Base-by-base conservation (phyloP, 495 filamentous ascomycete species). In the Aspergillus funiculosus region DNA sequence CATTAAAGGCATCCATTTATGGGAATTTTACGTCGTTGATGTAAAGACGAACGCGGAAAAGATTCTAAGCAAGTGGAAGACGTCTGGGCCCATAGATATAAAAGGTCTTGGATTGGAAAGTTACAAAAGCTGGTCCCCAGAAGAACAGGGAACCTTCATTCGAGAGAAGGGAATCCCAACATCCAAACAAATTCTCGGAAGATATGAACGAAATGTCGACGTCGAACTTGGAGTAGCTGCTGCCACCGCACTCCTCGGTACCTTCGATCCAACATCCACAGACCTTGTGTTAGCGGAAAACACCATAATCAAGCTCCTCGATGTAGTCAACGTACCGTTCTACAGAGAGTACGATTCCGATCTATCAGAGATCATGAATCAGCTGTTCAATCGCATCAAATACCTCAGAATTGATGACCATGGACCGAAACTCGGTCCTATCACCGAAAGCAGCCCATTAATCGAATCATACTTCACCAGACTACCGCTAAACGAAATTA, bases 401-500 rank as follows among this genome's bases (percentile, higher is more conserved):
- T 99, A 97, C 66, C 71, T 88, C 45, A 81, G 94, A 35, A 65
- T 99, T 14, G 94, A 96, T 51, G 87, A 87, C 0, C 77, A 97
- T 59, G 94, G 94, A 2, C 94, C 94, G 3, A 94, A 87, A 60
- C 65, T 84, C 50, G 94, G 94, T 1, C 77, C 82, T 9, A 85
- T 99, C 58, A 82, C 77, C 45, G 65, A 78, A 17, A 64, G 83
- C 19, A 87, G 76, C 51, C 87, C 92, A 28, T 69, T 99, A n/a
- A 86, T 95, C 46, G 94, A 99, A 66, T 73, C 87, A 0, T 97
- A 97, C 68, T 99, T 99, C 67, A 95, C 91, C 4, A 82, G 94
- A 11, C 77, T 99, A 17, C 87, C 92, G 2, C 58, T 74, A 22
- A 95, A 95, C 50, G 79, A 85, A 5, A 75, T 72, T 21, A 95